These are phyloP conservation scores for Pseudogymnoascus verrucosus DNA, from an alignment of 2,329 filamentous ascomycete genomes.

Conservation along the genomic window DNA sequence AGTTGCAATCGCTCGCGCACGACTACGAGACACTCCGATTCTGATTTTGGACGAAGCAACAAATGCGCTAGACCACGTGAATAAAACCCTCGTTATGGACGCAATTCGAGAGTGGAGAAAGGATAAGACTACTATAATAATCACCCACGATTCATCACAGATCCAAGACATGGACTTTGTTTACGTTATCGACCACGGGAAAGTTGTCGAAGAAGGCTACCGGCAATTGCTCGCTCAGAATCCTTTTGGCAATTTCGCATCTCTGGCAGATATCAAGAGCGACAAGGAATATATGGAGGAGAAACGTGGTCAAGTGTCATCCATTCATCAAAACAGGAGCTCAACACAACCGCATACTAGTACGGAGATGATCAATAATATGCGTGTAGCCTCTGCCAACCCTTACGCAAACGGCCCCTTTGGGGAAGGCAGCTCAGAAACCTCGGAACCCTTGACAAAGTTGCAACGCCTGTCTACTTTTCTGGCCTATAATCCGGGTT, in stretches of 20 bases:
- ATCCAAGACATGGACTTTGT: constrained; percentile 67
- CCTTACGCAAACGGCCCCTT: not conserved
- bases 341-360: not conserved
- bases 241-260: constrained; percentile 38
- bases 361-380: not conserved
- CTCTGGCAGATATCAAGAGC: constrained; percentile 12
- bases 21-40: constrained; percentile 67
- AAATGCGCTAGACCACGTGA: constrained; percentile 73
- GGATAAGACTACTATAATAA: constrained; percentile 81
- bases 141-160: constrained; percentile 81
- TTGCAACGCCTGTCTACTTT: constrained; percentile 1
- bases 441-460: not conserved
- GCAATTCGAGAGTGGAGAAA: constrained; percentile 68
- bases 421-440: not conserved
- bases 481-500: not conserved
- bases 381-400: not conserved
- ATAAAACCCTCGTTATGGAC: constrained; percentile 59
- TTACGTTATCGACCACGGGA: constrained; percentile 67
- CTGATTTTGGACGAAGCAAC: constrained; percentile 85
- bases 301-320: not conserved
- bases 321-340: not conserved
- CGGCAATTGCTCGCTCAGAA: constrained; percentile 45
- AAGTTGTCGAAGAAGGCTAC: constrained; percentile 61
- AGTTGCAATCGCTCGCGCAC: constrained; percentile 70
- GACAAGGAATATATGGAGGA: not conserved